A percentile compares a stretch with the other conserved stretches of the same genome.
Conservation (phyloP, 371 early-diverging fungal species). For the Apophysomyces variabilis region DNA sequence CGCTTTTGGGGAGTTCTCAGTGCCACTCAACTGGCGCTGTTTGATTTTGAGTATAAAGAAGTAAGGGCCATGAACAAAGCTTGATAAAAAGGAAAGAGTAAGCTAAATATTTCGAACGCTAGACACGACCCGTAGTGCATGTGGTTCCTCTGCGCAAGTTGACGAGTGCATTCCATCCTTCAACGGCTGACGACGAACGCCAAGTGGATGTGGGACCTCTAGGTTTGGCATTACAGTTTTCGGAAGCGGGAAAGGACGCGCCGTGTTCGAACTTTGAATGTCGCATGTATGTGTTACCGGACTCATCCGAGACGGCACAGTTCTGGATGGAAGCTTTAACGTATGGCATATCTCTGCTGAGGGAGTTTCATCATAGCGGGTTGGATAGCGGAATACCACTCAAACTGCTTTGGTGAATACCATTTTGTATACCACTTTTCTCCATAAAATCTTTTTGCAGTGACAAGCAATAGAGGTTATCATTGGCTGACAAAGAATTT, state of each 20-base stretch:
- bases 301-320: conserved; percentile 26
- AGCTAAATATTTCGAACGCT: conserved; percentile 1
- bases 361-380: conserved; percentile 19
- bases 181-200: conserved; percentile 48
- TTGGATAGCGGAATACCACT: conserved; percentile 10
- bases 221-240: conserved; percentile 49
- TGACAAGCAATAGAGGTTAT: too few species aligned
- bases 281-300: conserved; percentile 53
- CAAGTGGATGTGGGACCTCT: conserved; percentile 48
- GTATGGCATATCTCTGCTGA: conserved; percentile 19
- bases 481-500: too few species aligned
- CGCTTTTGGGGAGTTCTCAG: conserved; percentile 48
- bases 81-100: not conserved
- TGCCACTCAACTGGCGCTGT: conserved; percentile 37
- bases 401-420: conserved; percentile 16
- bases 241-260: conserved; percentile 17
- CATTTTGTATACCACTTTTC: not conserved
- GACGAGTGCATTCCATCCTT: conserved; percentile 39
- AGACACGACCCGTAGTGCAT: conserved; percentile 35
- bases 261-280: conserved; percentile 31
- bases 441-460: too few species aligned
- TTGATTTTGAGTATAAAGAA: conserved; percentile 55
- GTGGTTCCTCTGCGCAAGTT: conserved; percentile 38
- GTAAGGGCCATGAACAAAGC: conserved; percentile 14
- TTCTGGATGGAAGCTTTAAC: conserved; percentile 44